Evolutionary conservation across 108 stramenopile genomes (phyloP).

Genomic region (Nitzschia putrida): DNA sequence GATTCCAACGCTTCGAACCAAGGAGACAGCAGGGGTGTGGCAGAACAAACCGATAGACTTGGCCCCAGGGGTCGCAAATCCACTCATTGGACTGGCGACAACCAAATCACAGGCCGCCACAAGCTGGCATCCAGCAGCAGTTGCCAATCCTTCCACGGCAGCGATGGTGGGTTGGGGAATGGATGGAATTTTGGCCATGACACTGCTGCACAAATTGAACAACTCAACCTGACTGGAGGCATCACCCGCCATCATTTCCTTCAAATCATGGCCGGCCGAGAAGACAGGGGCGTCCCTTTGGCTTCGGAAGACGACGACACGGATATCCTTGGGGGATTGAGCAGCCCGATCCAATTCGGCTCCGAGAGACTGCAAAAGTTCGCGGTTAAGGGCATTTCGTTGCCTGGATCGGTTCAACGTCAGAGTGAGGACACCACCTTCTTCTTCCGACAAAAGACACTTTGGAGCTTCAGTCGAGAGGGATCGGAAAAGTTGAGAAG

Average conservation of each 20-base stretch:
- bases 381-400: constrained; percentile 40
- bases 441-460: background rate
- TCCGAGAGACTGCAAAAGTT: constrained; percentile 39
- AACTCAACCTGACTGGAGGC: constrained; percentile 26
- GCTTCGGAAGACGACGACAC: constrained; percentile 47
- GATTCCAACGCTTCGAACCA: constrained; percentile 46
- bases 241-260: constrained; percentile 38
- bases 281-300: constrained; percentile 41
- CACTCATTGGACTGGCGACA: constrained; percentile 41
- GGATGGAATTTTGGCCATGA: constrained; percentile 54
- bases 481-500: too few species aligned
- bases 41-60: constrained; percentile 70
- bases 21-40: constrained; percentile 71
- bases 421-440: constrained; percentile 13
- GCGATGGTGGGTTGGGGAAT: constrained; percentile 66
- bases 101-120: constrained; percentile 79
- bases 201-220: constrained; percentile 56
- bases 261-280: constrained; percentile 72
- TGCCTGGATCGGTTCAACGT: constrained; percentile 31
- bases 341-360: constrained; percentile 6
- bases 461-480: background rate
- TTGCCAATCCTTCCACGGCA: constrained; percentile 71
- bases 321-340: constrained; percentile 14
- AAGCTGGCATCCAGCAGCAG: constrained; percentile 81
- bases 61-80: constrained; percentile 76